Percentiles rank a stretch among this genome's conserved stretches.
Evolutionary conservation across 148 eudicot species (phyloP).

Genomic region (Salicornia ramosissima): DNA sequence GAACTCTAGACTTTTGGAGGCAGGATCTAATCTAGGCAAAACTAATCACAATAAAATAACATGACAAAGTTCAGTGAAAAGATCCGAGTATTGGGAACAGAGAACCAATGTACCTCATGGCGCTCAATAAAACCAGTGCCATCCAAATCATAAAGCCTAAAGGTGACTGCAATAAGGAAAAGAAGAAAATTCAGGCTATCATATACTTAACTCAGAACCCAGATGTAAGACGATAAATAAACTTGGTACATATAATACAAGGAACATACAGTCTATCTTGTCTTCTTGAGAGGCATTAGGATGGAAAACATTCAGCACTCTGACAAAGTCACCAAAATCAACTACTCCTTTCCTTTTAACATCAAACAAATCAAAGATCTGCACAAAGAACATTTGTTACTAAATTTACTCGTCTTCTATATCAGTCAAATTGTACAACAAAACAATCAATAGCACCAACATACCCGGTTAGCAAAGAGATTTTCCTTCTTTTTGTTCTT

Average conservation of each 20-base stretch:
- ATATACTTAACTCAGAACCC: not conserved
- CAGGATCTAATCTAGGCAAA: not conserved
- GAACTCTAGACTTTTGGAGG: too few relatives aligned
- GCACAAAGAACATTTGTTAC: conserved; percentile 20
- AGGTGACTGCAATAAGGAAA: conserved; percentile 55
- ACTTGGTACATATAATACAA: not conserved
- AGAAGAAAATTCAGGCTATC: conserved; percentile 5
- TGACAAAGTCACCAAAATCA: conserved; percentile 91
- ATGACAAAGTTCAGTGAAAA: not conserved
- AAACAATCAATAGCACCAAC: conserved; percentile 6
- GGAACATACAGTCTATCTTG: conserved; percentile 72
- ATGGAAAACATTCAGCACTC: conserved; percentile 78
- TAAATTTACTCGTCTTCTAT: not conserved
- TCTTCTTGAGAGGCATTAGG: conserved; percentile 84
- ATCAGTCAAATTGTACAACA: not conserved
- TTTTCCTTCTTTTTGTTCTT: conserved; percentile 90
- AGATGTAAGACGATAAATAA: not conserved
- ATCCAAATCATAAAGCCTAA: conserved; percentile 88
- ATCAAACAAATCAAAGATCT: conserved; percentile 93
- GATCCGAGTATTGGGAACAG: not conserved
- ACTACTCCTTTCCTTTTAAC: conserved; percentile 75
- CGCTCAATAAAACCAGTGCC: conserved; percentile 86
- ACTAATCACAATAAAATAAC: not conserved
- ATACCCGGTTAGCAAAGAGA: conserved; percentile 91
- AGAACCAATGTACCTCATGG: conserved; percentile 55